These are phyloP conservation scores for Salvia hispanica DNA, from an alignment of 257 asterid genomes.

Conservation along the genomic window DNA sequence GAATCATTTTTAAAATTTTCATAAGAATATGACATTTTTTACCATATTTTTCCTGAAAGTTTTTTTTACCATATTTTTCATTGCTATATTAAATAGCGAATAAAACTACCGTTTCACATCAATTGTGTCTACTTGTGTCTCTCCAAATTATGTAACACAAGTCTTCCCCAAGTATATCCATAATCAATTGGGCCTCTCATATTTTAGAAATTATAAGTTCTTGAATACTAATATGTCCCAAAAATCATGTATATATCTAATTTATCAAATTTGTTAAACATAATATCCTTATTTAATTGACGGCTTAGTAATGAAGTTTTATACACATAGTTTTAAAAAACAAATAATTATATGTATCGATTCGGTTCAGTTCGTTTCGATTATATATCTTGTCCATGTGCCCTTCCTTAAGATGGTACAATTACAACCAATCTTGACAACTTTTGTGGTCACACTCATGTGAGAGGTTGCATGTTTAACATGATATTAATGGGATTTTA, in stretches of 20 bases:
- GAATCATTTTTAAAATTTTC: background rate
- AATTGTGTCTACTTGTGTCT: slow-evolving; percentile 33
- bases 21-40: slow-evolving; percentile 32
- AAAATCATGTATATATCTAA: background rate
- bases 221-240: background rate
- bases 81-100: slow-evolving; percentile 23
- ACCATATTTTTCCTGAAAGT: slow-evolving; percentile 27
- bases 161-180: background rate
- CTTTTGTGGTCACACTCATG: slow-evolving; percentile 29
- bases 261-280: background rate
- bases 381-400: background rate
- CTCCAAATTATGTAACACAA: slow-evolving; percentile 27
- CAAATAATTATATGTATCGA: background rate
- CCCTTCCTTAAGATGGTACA: background rate
- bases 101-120: slow-evolving; percentile 38
- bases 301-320: too few relatives aligned
- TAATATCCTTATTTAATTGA: background rate
- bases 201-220: background rate
- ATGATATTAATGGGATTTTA: slow-evolving; percentile 30
- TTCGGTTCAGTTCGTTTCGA: background rate
- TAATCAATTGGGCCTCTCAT: slow-evolving; percentile 5
- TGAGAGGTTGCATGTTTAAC: slow-evolving; percentile 32
- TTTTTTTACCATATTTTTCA: slow-evolving; percentile 34
- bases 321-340: too few relatives aligned
- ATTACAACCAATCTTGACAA: slow-evolving; percentile 16